phyloP scores from a whole-genome alignment of 2,329 filamentous ascomycete species.

The Epichloe amarillans region DNA sequence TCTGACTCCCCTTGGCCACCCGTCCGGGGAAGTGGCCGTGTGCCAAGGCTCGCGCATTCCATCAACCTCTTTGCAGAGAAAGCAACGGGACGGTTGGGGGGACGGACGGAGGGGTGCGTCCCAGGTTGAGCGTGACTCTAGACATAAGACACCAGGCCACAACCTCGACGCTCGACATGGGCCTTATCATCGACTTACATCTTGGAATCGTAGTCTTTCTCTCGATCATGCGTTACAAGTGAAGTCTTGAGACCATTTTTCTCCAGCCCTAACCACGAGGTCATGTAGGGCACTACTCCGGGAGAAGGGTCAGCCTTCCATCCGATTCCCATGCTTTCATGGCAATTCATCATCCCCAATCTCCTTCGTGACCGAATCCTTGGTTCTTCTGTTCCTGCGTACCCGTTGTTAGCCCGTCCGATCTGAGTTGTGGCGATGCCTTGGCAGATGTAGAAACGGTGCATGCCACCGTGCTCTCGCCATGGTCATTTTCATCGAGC shows the following conservation, averaged over 20 bases:
- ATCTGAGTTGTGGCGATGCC: background rate
- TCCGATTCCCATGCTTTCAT: background rate
- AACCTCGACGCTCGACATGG: constrained; percentile 12
- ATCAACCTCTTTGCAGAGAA: background rate
- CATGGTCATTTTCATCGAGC: no score
- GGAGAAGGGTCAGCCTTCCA: constrained; percentile 8
- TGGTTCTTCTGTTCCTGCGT: constrained; percentile 3
- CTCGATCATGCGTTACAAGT: constrained; percentile 14
- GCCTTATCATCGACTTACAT: constrained; percentile 15
- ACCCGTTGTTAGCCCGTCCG: background rate
- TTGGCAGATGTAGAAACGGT: background rate
- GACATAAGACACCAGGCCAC: constrained; percentile 22
- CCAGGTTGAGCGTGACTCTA: constrained; percentile 23
- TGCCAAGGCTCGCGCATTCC: background rate
- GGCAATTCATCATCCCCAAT: background rate
- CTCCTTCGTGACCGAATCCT: constrained; percentile 1
- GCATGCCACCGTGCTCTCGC: background rate
- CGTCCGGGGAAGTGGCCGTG: background rate
- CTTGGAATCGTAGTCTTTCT: constrained; percentile 14
- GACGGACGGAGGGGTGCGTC: constrained; percentile 12
- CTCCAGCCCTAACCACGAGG: constrained; percentile 13
- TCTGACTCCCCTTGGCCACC: constrained; percentile 4
- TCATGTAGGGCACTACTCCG: constrained; percentile 16
- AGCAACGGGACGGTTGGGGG: background rate
- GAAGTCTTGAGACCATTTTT: constrained; percentile 7